Evolutionary conservation across 495 filamentous ascomycete genomes (phyloP).

Genomic region (Talaromyces wortmannii): DNA sequence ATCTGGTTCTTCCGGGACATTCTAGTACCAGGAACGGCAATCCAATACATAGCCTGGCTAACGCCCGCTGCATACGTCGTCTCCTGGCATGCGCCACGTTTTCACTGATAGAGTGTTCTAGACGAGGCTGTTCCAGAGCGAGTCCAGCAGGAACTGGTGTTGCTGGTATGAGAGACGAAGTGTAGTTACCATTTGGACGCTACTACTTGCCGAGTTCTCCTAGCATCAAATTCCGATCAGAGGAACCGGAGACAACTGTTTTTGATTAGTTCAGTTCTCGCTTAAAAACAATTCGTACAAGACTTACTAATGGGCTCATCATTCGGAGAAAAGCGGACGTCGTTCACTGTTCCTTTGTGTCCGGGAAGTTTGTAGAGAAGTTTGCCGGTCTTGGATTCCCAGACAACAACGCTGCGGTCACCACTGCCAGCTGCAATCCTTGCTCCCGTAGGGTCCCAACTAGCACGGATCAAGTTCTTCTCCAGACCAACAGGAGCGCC

Average conservation of each 20-base stretch:
- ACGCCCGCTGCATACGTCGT: too few relatives aligned
- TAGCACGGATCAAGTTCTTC: slow-evolving; percentile 85
- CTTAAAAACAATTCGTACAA: background rate
- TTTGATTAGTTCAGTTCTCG: slow-evolving; percentile 1
- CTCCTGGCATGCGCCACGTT: too few relatives aligned
- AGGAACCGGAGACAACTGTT: slow-evolving; percentile 77
- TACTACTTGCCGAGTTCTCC: slow-evolving; percentile 62
- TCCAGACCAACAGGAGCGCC: slow-evolving; percentile 83
- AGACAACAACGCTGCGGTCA: slow-evolving; percentile 84
- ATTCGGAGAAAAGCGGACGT: slow-evolving; percentile 79
- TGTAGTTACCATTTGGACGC: background rate
- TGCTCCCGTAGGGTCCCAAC: slow-evolving; percentile 83
- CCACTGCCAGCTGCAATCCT: slow-evolving; percentile 85
- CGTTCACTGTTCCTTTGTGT: slow-evolving; percentile 93
- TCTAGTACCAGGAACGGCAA: too few relatives aligned
- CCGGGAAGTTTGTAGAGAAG: slow-evolving; percentile 91
- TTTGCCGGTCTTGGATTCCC: slow-evolving; percentile 77
- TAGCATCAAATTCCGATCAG: slow-evolving; percentile 71
- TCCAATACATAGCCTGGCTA: too few relatives aligned
- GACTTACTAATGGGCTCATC: slow-evolving; percentile 88
- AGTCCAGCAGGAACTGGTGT: background rate
- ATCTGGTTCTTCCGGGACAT: too few relatives aligned
- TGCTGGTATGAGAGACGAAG: background rate
- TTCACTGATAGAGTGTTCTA: too few relatives aligned
- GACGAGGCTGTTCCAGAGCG: too few relatives aligned